These are phyloP conservation scores for Petunia secreta DNA, from an alignment of 257 asterid species.

Conservation along the genomic window DNA sequence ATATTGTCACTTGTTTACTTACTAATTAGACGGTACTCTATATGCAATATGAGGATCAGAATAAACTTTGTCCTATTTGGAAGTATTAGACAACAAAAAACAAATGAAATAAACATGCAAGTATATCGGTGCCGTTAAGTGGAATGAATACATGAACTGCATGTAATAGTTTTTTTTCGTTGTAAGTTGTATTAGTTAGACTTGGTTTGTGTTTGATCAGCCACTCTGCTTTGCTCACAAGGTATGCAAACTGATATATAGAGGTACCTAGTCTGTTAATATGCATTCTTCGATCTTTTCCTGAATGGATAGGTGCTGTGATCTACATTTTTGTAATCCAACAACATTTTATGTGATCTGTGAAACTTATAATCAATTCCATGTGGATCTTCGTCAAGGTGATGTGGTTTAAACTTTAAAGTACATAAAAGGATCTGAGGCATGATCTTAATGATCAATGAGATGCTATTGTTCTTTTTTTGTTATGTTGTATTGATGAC, in stretches of 20 bases:
- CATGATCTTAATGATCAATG: slow-evolving; percentile 18
- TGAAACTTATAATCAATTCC: slow-evolving; percentile 16
- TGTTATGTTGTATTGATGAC: slow-evolving; percentile 21
- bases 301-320: slow-evolving; percentile 22
- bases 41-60: neutral
- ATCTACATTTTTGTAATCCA: slow-evolving; percentile 9
- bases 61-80: slow-evolving; percentile 8
- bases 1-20: slow-evolving; percentile 12
- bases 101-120: neutral
- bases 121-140: slow-evolving; percentile 4
- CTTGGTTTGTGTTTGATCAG: slow-evolving; percentile 19
- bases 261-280: slow-evolving; percentile 10
- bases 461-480: slow-evolving; percentile 13
- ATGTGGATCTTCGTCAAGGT: neutral
- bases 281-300: slow-evolving; percentile 1
- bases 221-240: slow-evolving; percentile 18
- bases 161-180: slow-evolving; percentile 9
- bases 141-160: neutral
- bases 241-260: neutral
- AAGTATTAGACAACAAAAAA: neutral
- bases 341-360: neutral
- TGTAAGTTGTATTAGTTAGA: slow-evolving; percentile 8
- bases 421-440: neutral
- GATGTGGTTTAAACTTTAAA: neutral
- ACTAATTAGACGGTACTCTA: slow-evolving; percentile 1